Conservation (phyloP, 768 basidiomycete genomes). For the Auricularia cornea region DNA sequence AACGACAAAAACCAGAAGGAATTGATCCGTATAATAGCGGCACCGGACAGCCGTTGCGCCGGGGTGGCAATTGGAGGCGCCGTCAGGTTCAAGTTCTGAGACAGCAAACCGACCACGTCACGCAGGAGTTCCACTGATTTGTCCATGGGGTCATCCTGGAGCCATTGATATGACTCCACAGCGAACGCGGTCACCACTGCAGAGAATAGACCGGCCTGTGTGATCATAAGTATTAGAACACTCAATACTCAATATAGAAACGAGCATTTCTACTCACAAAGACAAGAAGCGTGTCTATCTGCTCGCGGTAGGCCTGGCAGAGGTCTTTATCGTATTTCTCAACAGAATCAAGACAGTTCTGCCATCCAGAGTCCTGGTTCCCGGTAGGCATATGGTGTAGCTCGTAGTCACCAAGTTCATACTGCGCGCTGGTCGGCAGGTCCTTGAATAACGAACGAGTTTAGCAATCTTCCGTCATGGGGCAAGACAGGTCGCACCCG, state of each 20-base stretch:
- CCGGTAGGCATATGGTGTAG: too few relatives aligned
- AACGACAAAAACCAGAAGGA: conserved; percentile 19
- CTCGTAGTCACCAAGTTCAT: too few relatives aligned
- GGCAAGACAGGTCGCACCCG: too few relatives aligned
- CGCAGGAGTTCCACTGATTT: conserved; percentile 2
- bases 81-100: background rate
- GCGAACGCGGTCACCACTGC: conserved; percentile 18
- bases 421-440: too few relatives aligned
- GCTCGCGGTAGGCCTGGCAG: too few relatives aligned
- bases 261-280: too few relatives aligned
- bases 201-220: conserved; percentile 12
- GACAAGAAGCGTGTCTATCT: too few relatives aligned
- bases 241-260: too few relatives aligned
- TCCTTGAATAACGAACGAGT: too few relatives aligned
- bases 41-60: background rate
- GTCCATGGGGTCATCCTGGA: conserved; percentile 9
- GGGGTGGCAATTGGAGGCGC: background rate
- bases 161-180: conserved; percentile 12
- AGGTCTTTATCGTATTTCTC: too few relatives aligned
- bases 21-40: conserved; percentile 38
- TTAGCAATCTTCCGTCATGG: too few relatives aligned
- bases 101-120: background rate
- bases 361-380: conserved; percentile 26
- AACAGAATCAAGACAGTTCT: conserved; percentile 34
- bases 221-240: background rate